Evolutionary conservation across 1,284 basidiomycete species (phyloP).

Genomic region (Ganoderma sp.): DNA sequence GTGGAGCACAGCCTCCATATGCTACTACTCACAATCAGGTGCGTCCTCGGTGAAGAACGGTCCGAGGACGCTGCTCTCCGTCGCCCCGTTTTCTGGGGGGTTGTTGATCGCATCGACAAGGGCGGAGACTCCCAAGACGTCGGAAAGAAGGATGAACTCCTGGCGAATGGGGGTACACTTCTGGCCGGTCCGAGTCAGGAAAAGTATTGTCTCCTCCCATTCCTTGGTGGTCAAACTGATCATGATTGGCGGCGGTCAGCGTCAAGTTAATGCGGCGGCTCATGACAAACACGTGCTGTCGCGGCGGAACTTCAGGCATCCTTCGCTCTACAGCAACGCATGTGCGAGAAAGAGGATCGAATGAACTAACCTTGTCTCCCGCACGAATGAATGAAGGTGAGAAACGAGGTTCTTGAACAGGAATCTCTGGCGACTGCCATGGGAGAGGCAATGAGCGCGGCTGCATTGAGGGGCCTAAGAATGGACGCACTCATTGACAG

Average conservation of each 20-base stretch:
- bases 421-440: conserved; percentile 37
- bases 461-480: not conserved
- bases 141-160: conserved; percentile 86
- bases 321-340: too few species aligned
- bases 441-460: not conserved
- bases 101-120: conserved; percentile 83
- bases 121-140: conserved; percentile 78
- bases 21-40: conserved; percentile 60
- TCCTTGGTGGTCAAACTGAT: conserved; percentile 77
- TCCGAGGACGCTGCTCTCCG: conserved; percentile 80
- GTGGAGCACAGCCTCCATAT: not conserved
- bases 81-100: conserved; percentile 64
- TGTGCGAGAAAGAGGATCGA: too few species aligned
- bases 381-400: conserved; percentile 63
- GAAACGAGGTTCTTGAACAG: conserved; percentile 54
- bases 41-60: conserved; percentile 88
- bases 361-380: conserved; percentile 61
- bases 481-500: conserved; percentile 48
- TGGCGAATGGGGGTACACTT: conserved; percentile 76
- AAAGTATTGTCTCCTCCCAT: conserved; percentile 82
- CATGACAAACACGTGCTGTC: too few species aligned
- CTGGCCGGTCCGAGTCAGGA: conserved; percentile 79
- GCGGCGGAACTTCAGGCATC: too few species aligned
- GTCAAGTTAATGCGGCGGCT: not conserved
- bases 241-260: conserved; percentile 30